Evolutionary conservation across 1,284 basidiomycete genomes (phyloP).

Genomic region (Sparassis latifolia): DNA sequence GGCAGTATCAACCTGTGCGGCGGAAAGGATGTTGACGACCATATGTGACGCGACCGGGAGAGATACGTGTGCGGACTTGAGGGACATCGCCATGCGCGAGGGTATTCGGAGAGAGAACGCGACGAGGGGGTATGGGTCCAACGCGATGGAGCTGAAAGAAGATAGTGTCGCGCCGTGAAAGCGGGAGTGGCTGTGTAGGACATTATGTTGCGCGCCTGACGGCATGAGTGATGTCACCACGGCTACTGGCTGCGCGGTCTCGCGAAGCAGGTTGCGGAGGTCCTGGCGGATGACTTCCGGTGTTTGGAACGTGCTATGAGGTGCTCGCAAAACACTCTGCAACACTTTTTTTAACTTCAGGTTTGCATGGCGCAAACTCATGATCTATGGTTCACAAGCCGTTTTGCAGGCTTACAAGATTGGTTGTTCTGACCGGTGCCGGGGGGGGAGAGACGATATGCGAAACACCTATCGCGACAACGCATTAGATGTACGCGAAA

Average conservation of each 20-base stretch:
- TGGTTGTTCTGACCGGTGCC: too few relatives aligned
- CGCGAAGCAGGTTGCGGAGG: conserved; percentile 30
- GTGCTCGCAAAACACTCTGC: not conserved
- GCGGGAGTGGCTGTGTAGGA: conserved; percentile 6
- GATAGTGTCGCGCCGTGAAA: conserved; percentile 89
- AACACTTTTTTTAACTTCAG: not conserved
- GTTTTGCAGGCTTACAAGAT: too few relatives aligned
- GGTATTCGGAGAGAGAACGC: conserved; percentile 87
- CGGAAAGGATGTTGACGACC: conserved; percentile 65
- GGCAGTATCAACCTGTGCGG: conserved; percentile 49
- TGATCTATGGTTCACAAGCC: too few relatives aligned
- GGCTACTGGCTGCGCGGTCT: conserved; percentile 36
- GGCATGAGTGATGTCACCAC: conserved; percentile 35
- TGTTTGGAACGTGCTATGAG: not conserved
- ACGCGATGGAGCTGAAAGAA: conserved; percentile 86
- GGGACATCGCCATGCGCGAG: conserved; percentile 72
- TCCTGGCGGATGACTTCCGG: conserved; percentile 16
- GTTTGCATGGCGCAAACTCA: not conserved
- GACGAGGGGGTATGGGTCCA: conserved; percentile 82
- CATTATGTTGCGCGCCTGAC: not conserved
- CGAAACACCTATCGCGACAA: too few relatives aligned
- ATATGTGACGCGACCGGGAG: conserved; percentile 30
- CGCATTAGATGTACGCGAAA: too few relatives aligned
- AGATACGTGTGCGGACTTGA: conserved; percentile 29
- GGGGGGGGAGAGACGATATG: too few relatives aligned